These are phyloP conservation scores for Isabelozyma heimii DNA, from an alignment of 805 yeast species.

Conservation along the genomic window DNA sequence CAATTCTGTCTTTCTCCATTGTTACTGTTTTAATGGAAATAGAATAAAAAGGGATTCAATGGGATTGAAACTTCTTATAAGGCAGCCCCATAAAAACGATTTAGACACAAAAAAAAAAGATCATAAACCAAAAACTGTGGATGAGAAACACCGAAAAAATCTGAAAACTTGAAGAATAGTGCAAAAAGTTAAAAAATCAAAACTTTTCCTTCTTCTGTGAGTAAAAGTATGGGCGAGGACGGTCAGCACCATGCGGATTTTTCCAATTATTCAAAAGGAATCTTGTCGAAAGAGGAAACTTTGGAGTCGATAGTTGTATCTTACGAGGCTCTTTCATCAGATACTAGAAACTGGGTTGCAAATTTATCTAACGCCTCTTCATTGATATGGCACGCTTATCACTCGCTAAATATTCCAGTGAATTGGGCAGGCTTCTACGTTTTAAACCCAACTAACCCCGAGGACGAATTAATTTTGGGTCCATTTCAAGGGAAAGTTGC, in stretches of 20 bases:
- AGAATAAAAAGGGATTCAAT: too few relatives aligned
- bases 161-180: background rate
- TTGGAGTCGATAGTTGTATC: constrained; percentile 58
- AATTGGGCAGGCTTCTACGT: constrained; percentile 97
- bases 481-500: constrained; percentile 98
- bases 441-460: constrained; percentile 30
- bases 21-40: background rate
- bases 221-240: background rate
- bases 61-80: background rate
- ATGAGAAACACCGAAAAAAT: background rate
- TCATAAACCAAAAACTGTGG: background rate
- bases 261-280: constrained; percentile 44
- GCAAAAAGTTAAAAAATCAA: background rate
- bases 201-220: background rate
- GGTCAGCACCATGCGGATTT: constrained; percentile 66
- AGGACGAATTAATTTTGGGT: constrained; percentile 62
- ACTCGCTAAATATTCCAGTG: constrained; percentile 52
- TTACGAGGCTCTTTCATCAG: constrained; percentile 62
- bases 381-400: constrained; percentile 84
- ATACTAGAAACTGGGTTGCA: constrained; percentile 80
- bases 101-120: background rate
- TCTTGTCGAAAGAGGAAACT: constrained; percentile 46
- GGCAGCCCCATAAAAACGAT: background rate
- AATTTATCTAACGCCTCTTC: constrained; percentile 86
- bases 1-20: background rate